phyloP scores from a whole-genome alignment of 495 filamentous ascomycete species.

The Xylaria intraflava region DNA sequence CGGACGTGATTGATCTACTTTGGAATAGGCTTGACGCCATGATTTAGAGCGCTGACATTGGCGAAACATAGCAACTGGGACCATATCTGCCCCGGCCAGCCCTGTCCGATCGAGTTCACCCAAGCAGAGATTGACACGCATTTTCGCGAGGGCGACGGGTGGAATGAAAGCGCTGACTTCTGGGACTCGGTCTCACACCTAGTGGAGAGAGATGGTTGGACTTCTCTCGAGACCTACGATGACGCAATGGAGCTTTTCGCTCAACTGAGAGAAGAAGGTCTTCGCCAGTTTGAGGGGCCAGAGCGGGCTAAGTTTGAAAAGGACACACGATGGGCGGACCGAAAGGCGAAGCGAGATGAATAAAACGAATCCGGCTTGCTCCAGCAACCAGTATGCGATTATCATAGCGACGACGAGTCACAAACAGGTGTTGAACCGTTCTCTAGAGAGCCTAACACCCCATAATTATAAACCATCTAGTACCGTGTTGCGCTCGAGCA shows the following conservation, averaged over 20 bases:
- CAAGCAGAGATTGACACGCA: constrained; percentile 24
- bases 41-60: too few relatives aligned
- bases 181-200: constrained; percentile 15
- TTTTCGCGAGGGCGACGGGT: constrained; percentile 14
- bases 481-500: too few relatives aligned
- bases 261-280: constrained; percentile 15
- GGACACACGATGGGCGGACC: constrained; percentile 18
- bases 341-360: constrained; percentile 7
- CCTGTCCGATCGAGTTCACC: constrained; percentile 26
- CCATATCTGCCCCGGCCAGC: too few relatives aligned
- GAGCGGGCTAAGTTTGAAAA: constrained; percentile 14
- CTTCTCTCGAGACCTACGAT: constrained; percentile 15
- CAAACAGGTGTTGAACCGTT: too few relatives aligned
- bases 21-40: too few relatives aligned
- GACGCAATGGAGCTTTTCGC: constrained; percentile 20
- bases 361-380: too few relatives aligned
- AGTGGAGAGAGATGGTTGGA: constrained; percentile 18
- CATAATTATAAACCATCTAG: too few relatives aligned
- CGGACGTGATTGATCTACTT: too few relatives aligned
- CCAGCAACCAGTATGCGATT: too few relatives aligned
- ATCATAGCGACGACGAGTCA: too few relatives aligned
- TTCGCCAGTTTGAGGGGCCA: constrained; percentile 11
- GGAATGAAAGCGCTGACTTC: constrained; percentile 22
- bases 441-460: too few relatives aligned
- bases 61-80: too few relatives aligned